Conservation (phyloP, 768 basidiomycete species). For the Exsudoporus frostii region DNA sequence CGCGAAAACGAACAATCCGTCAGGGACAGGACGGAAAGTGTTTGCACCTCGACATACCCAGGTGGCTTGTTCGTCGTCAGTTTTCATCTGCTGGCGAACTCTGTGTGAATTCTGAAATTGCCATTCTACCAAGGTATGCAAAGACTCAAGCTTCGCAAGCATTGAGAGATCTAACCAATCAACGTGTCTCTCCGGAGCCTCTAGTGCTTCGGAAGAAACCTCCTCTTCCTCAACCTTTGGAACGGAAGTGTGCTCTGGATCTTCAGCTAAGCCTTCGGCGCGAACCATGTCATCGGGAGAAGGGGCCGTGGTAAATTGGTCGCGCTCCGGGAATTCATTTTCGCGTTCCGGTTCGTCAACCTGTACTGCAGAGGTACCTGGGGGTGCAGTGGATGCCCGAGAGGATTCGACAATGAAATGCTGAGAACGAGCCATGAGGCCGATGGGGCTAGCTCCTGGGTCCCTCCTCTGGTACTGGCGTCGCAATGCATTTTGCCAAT, state of each 20-base stretch:
- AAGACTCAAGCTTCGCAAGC: constrained; percentile 68
- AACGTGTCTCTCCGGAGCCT: constrained; percentile 40
- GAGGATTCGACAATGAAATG: constrained; percentile 24
- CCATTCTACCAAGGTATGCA: constrained; percentile 78
- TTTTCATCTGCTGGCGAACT: constrained; percentile 69
- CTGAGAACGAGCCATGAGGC: constrained; percentile 39
- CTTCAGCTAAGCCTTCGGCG: neutral
- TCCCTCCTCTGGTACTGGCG: constrained; percentile 75
- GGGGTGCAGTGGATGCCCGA: constrained; percentile 29
- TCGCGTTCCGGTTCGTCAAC: constrained; percentile 7
- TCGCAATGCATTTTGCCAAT: constrained; percentile 75
- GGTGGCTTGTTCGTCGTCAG: constrained; percentile 69
- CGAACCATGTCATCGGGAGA: constrained; percentile 1
- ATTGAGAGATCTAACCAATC: constrained; percentile 74
- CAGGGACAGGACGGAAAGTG: neutral
- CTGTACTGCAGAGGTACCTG: constrained; percentile 4
- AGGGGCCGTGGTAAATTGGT: neutral
- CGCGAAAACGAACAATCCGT: neutral
- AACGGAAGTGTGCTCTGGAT: neutral
- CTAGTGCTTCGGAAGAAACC: constrained; percentile 7
- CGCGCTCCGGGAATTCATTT: constrained; percentile 14
- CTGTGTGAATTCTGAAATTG: constrained; percentile 78
- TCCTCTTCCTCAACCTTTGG: constrained; percentile 27
- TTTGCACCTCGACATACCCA: constrained; percentile 55
- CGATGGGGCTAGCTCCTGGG: constrained; percentile 70